These are phyloP conservation scores for Boletus speciosus DNA, from an alignment of 768 basidiomycete species.

Conservation along the genomic window DNA sequence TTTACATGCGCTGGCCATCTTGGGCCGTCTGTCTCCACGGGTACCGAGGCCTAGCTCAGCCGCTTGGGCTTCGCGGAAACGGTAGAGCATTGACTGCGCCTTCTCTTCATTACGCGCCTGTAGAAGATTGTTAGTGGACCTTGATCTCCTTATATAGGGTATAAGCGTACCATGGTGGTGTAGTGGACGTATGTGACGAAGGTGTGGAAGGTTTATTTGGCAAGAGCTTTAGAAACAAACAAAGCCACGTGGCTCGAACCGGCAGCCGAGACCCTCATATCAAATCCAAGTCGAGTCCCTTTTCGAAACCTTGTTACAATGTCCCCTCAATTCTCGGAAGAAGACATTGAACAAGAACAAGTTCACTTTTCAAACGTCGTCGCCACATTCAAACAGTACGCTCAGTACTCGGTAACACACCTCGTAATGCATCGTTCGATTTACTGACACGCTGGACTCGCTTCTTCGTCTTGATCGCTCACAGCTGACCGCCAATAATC, in stretches of 20 bases:
- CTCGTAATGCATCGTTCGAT: neutral
- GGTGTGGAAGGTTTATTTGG: slow-evolving; percentile 19
- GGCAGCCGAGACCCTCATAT: neutral
- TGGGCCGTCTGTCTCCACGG: slow-evolving; percentile 78
- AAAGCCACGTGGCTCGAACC: slow-evolving; percentile 18
- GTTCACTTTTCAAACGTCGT: slow-evolving; percentile 75
- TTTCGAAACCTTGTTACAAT: slow-evolving; percentile 6
- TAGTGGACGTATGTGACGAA: neutral
- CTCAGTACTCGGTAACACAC: slow-evolving; percentile 51
- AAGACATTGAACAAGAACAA: slow-evolving; percentile 53
- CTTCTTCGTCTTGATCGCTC: neutral
- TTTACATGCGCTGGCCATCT: slow-evolving; percentile 90
- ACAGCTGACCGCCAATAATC: slow-evolving; percentile 57
- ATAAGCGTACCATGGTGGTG: slow-evolving; percentile 15
- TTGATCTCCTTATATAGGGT: no score
- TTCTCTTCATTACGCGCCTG: slow-evolving; percentile 99
- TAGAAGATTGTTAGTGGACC: neutral
- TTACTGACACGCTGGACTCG: neutral
- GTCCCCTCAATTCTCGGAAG: slow-evolving; percentile 28
- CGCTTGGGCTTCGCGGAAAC: slow-evolving; percentile 95
- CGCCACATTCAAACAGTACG: slow-evolving; percentile 71
- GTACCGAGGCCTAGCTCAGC: slow-evolving; percentile 91
- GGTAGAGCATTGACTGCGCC: slow-evolving; percentile 91
- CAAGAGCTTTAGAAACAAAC: slow-evolving; percentile 25
- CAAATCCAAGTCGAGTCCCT: no score